These are phyloP conservation scores for Leishmania guyanensis DNA, from an alignment of 208 protist genomes.

Conservation along the genomic window DNA sequence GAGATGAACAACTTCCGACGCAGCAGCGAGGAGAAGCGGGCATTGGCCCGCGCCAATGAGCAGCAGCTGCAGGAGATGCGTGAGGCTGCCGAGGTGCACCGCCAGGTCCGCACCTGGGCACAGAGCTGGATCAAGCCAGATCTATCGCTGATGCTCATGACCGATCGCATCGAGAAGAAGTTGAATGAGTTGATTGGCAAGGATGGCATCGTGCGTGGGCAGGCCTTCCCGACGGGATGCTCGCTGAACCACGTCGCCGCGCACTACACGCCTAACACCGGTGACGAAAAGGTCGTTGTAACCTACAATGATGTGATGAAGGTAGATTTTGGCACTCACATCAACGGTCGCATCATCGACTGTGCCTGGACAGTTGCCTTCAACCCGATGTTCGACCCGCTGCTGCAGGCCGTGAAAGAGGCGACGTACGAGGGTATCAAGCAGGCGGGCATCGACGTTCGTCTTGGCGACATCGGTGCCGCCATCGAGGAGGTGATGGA, in stretches of 20 bases:
- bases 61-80: constrained; percentile 88
- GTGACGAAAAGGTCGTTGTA: constrained; percentile 95
- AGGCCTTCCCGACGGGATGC: constrained; percentile 93
- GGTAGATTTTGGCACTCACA: constrained; percentile 98
- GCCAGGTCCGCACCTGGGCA: constrained; percentile 91
- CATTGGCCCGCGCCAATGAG: constrained; percentile 76
- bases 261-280: constrained; percentile 98
- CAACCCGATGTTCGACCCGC: constrained; percentile 96
- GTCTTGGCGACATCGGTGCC: constrained; percentile 95
- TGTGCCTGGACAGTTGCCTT: constrained; percentile 98
- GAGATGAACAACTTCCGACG: constrained; percentile 92
- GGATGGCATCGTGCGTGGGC: constrained; percentile 86
- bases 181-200: constrained; percentile 89
- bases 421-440: constrained; percentile 98
- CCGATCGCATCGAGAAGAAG: constrained; percentile 93
- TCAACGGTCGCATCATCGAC: constrained; percentile 98
- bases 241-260: constrained; percentile 98
- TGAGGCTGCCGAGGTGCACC: constrained; percentile 90
- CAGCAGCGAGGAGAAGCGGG: constrained; percentile 92
- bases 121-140: constrained; percentile 93
- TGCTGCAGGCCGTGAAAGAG: constrained; percentile 95
- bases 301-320: constrained; percentile 97
- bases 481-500: constrained; percentile 99
- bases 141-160: constrained; percentile 91
- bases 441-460: constrained; percentile 96